Evolutionary conservation across 1,284 basidiomycete genomes (phyloP), one percentile per base, ranked within the genome.

Genomic region (Trichosporon coremiiforme): DNA sequence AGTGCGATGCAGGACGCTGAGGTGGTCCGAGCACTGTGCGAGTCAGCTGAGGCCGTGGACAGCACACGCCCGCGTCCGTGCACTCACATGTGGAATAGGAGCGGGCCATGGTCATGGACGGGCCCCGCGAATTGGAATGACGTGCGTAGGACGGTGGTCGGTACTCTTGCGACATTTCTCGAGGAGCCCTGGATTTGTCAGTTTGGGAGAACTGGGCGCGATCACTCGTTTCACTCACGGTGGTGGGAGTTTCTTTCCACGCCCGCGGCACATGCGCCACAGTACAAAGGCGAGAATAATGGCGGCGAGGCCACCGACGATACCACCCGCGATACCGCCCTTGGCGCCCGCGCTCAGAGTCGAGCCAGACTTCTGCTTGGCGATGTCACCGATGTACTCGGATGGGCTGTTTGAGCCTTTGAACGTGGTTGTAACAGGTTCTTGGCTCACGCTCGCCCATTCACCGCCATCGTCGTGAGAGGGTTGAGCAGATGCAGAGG

Each of bases 281-380:
- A 74, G 67, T 0, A 68, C 68, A 66, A 70, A 77, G 2, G 68
- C 69, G 31, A 81, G n/a, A 4, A 75, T 66, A 22, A 76, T 22
- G n/a, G 80, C 41, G 1, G 77, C 70, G 9, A 83, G 8, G 13
- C 72, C 76, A 4, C 78, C 82, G 1, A 79, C 73, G 4, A 79
- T 72, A 20, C 77, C 82, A 31, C 79, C 82, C 1, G 77, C 81
- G 47, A 84, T 81, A 17, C 78, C 82, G 4, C 81, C 82, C 20
- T 83, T 84, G 1, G 77, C 78, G 4, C 78, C 76, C 50, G 74
- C 71, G 33, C 75, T 75, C 33, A 82, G 36, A 0, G 74, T 72
- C 2, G 71, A 69, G 35, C 55, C 71, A 17, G 50, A 29, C 15
- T 45, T 66, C 7, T 53, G 29, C 15, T 29, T 35, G 15, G 66